These are phyloP conservation scores for Penicillium sp. DNA, from an alignment of 2,329 filamentous ascomycete genomes.

Conservation along the genomic window DNA sequence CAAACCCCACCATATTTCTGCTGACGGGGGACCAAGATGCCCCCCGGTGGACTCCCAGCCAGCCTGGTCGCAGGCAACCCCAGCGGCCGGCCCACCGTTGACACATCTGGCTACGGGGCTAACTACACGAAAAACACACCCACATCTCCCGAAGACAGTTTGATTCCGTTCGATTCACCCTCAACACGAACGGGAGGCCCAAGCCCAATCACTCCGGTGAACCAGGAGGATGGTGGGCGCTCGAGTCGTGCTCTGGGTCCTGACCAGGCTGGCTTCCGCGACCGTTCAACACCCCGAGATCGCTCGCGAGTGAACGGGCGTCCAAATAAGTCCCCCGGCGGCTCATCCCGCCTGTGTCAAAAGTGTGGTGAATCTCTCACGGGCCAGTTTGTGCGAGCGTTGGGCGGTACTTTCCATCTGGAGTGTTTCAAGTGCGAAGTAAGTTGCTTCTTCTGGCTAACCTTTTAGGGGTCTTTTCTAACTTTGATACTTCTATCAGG, in stretches of 20 bases:
- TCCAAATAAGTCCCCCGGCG: conserved; percentile 39
- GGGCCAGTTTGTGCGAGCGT: conserved; percentile 91
- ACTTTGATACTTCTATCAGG: conserved; percentile 54
- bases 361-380: conserved; percentile 87
- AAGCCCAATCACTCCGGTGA: conserved; percentile 27
- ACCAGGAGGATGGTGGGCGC: conserved; percentile 33
- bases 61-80: conserved; percentile 46
- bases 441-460: conserved; percentile 42
- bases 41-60: conserved; percentile 45
- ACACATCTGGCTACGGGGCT: conserved; percentile 37
- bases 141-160: conserved; percentile 41
- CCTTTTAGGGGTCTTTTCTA: conserved; percentile 17
- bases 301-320: conserved; percentile 40
- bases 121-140: conserved; percentile 41
- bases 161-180: conserved; percentile 38
- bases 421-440: conserved; percentile 98
- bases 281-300: conserved; percentile 37
- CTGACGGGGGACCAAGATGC: conserved; percentile 39
- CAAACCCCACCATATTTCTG: conserved; percentile 8
- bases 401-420: conserved; percentile 91
- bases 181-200: conserved; percentile 30
- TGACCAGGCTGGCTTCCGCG: conserved; percentile 35
- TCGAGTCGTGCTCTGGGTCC: conserved; percentile 35
- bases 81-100: conserved; percentile 38
- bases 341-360: conserved; percentile 62